Evolutionary conservation across 2,329 filamentous ascomycete genomes (phyloP), one percentile per base, ranked within the genome.

Genomic region (Penicillium paneum): DNA sequence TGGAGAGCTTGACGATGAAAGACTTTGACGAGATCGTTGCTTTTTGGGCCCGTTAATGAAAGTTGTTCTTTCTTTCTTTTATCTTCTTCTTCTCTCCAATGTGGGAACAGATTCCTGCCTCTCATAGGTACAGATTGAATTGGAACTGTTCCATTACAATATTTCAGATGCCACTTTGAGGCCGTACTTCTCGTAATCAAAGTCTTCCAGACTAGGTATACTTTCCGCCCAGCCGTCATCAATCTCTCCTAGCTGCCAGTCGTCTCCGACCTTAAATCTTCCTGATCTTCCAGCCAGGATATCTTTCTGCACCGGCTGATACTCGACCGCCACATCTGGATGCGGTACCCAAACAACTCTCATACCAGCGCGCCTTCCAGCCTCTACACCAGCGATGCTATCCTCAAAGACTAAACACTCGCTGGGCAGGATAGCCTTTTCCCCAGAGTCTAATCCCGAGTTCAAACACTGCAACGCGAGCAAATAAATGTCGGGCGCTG

Each of bases 201-300:
- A 76, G 21, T 70, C 40, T 54, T 75, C 72, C 26, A 78, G 44
- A 50, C 60, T 75, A 0, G 46, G 26, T 32, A 76, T 65, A 19
- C 62, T 61, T 54, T 73, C 70, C 49, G 64, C 72, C 72, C 71
- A 76, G 21, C 71, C 73, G 50, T 77, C 73, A 38, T 71, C 69
- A 41, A 72, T 35, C 29, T 66, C 58, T 19, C 74, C 74, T 17
- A 71, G 63, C 48, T 71, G 67, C 49, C 66, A 64, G 15, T 70
- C 65, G 13, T 72, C 59, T 32, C 68, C 68, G 29, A 71, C 58
- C 5, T 63, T 47, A 26, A 60, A 55, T 21, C 68, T 39, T 12
- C 61, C 63, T 15, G 59, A 66, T 41, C 64, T 67, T 19, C 69
- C 71, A n/a, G 54, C 44, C 6, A 56, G 11, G 11, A 54, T n/a